Conservation (phyloP, 805 yeast genomes). For the Myxozyma kluyveri region DNA sequence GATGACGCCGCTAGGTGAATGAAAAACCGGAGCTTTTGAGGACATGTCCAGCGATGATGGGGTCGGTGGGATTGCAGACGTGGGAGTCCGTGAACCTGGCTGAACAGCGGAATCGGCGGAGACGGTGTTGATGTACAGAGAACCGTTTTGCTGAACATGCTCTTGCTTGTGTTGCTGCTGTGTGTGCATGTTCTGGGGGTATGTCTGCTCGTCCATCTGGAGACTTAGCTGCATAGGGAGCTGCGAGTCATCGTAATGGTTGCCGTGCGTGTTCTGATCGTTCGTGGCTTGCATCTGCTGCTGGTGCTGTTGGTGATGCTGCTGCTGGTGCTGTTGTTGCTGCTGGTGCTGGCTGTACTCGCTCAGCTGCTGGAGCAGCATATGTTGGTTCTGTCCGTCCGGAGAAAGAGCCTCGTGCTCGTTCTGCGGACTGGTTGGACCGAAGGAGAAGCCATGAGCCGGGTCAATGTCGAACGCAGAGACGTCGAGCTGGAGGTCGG, state of each 20-base stretch:
- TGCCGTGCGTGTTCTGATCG: slow-evolving; percentile 3
- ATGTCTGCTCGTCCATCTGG: slow-evolving; percentile 2
- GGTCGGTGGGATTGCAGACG: slow-evolving; percentile 23
- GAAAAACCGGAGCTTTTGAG: slow-evolving; percentile 8
- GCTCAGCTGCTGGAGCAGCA: background rate
- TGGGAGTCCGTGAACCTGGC: slow-evolving; percentile 2
- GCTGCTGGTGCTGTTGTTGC: slow-evolving; percentile 6
- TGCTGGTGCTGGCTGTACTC: slow-evolving; percentile 2
- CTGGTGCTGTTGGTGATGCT: slow-evolving; percentile 1
- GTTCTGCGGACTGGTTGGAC: background rate
- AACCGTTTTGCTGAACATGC: slow-evolving; percentile 6
- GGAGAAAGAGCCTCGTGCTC: too few relatives aligned
- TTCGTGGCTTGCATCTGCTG: background rate
- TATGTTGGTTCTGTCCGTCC: too few relatives aligned
- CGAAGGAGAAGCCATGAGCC: slow-evolving; percentile 1
- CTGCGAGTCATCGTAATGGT: background rate
- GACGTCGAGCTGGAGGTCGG: slow-evolving; percentile 27
- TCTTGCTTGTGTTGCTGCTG: slow-evolving; percentile 1
- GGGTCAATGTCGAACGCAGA: slow-evolving; percentile 21
- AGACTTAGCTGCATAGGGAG: slow-evolving; percentile 4
- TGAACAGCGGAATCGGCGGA: background rate
- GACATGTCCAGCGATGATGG: slow-evolving; percentile 23
- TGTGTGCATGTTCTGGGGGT: slow-evolving; percentile 2
- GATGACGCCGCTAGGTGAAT: slow-evolving; percentile 20
- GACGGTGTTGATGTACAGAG: slow-evolving; percentile 1